phyloP scores from a whole-genome alignment of 495 filamentous ascomycete genomes.

The Penicillium tannophilum region DNA sequence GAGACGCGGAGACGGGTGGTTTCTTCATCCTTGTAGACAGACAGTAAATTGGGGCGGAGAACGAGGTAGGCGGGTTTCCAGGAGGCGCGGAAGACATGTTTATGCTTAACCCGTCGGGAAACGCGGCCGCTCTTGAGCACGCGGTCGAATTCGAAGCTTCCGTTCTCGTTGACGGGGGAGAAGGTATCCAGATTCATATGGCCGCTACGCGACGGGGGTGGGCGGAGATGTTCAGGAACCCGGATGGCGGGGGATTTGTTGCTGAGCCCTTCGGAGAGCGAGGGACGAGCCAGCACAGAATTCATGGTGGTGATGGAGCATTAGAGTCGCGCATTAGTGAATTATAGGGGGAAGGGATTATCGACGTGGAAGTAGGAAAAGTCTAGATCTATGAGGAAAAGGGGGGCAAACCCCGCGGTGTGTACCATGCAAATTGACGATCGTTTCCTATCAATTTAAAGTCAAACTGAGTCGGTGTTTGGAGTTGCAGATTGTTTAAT shows the following conservation, averaged over 20 bases:
- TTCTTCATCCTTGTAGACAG: slow-evolving; percentile 89
- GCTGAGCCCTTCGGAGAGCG: slow-evolving; percentile 28
- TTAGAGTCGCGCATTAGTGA: slow-evolving; percentile 1
- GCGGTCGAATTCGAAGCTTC: slow-evolving; percentile 91
- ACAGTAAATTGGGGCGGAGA: slow-evolving; percentile 88
- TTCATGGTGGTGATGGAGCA: slow-evolving; percentile 25
- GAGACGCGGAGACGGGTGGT: slow-evolving; percentile 88
- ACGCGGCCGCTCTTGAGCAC: slow-evolving; percentile 87
- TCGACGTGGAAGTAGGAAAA: not conserved
- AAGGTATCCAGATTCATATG: slow-evolving; percentile 66
- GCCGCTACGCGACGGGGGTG: slow-evolving; percentile 38
- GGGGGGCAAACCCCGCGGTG: slow-evolving; percentile 25
- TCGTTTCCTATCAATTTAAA: slow-evolving; percentile 15
- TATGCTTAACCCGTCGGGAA: slow-evolving; percentile 85
- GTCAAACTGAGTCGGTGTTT: not conserved
- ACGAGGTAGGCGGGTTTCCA: slow-evolving; percentile 93
- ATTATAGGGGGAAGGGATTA: not conserved
- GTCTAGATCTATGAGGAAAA: slow-evolving; percentile 15
- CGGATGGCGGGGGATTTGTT: slow-evolving; percentile 33
- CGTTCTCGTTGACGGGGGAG: slow-evolving; percentile 89
- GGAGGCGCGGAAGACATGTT: slow-evolving; percentile 71
- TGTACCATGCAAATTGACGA: slow-evolving; percentile 15
- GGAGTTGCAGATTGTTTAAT: not conserved
- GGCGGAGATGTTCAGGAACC: slow-evolving; percentile 27
- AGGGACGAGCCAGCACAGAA: slow-evolving; percentile 27